A percentile compares a stretch with the other conserved stretches of the same genome.
These are phyloP conservation scores for Solanum habrochaites DNA, from an alignment of 257 asterid species.

Conservation along the genomic window DNA sequence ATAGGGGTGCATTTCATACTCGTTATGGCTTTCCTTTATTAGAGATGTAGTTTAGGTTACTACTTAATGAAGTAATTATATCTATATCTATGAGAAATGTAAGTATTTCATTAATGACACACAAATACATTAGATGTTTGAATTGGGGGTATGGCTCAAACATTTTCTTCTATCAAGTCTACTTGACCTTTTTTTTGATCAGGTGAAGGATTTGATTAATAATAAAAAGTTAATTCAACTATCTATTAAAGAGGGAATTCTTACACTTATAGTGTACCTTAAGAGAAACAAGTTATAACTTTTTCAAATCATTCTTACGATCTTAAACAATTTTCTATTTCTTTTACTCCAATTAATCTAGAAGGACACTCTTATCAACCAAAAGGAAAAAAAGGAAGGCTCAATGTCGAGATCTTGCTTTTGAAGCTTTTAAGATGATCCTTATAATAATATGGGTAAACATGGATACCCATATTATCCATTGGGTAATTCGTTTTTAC, in stretches of 20 bases:
- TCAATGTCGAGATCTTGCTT: too few relatives aligned
- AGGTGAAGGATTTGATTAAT: neutral
- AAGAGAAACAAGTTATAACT: neutral
- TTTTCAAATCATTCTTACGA: neutral
- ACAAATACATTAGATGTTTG: neutral
- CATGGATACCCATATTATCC: too few relatives aligned
- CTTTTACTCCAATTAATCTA: neutral
- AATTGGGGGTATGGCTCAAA: neutral
- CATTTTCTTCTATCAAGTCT: neutral
- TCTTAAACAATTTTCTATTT: neutral
- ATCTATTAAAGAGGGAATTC: neutral
- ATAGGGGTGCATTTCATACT: neutral
- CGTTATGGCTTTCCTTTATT: neutral
- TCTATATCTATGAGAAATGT: neutral
- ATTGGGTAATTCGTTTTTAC: too few relatives aligned
- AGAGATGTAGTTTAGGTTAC: neutral
- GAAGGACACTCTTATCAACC: neutral
- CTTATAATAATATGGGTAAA: too few relatives aligned
- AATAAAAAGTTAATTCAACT: neutral
- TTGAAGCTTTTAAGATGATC: too few relatives aligned
- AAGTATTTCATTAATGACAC: neutral
- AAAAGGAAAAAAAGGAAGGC: neutral
- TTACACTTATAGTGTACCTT: neutral
- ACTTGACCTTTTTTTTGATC: neutral
- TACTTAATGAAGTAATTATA: neutral